These are phyloP conservation scores for Fusarium dimerum DNA, from an alignment of 2,329 filamentous ascomycete species.

Conservation along the genomic window DNA sequence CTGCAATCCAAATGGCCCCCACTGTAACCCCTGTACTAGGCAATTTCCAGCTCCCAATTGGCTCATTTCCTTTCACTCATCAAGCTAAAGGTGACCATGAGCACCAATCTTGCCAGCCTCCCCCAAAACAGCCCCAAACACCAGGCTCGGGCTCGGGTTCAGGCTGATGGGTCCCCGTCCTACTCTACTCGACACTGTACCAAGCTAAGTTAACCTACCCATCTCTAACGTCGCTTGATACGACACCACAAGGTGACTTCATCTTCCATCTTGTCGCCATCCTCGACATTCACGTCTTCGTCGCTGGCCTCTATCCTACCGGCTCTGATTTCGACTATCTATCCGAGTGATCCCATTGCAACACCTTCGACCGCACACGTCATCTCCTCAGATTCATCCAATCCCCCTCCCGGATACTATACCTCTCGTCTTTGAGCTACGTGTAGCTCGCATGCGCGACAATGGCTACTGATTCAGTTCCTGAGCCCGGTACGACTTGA, in stretches of 20 bases:
- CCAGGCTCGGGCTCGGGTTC: too few relatives aligned
- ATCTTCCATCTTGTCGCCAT: slow-evolving; percentile 21
- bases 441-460: slow-evolving; percentile 31
- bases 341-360: slow-evolving; percentile 7
- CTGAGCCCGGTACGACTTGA: slow-evolving; percentile 26
- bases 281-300: slow-evolving; percentile 15
- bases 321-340: slow-evolving; percentile 14
- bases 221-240: too few relatives aligned
- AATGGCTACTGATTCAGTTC: slow-evolving; percentile 32
- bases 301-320: too few relatives aligned
- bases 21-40: slow-evolving; percentile 10
- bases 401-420: slow-evolving; percentile 14
- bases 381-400: slow-evolving; percentile 3
- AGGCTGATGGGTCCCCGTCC: slow-evolving; percentile 29
- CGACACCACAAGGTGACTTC: too few relatives aligned
- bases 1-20: slow-evolving; percentile 18
- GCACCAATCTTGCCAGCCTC: slow-evolving; percentile 28
- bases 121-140: slow-evolving; percentile 25
- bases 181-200: too few relatives aligned
- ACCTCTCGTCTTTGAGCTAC: slow-evolving; percentile 26
- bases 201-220: too few relatives aligned
- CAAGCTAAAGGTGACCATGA: slow-evolving; percentile 22
- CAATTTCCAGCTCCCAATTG: slow-evolving; percentile 24
- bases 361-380: slow-evolving; percentile 10
- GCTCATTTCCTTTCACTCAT: slow-evolving; percentile 25